phyloP scores from a whole-genome alignment of 306 rosid genomes.

The Spatholobus suberectus region DNA sequence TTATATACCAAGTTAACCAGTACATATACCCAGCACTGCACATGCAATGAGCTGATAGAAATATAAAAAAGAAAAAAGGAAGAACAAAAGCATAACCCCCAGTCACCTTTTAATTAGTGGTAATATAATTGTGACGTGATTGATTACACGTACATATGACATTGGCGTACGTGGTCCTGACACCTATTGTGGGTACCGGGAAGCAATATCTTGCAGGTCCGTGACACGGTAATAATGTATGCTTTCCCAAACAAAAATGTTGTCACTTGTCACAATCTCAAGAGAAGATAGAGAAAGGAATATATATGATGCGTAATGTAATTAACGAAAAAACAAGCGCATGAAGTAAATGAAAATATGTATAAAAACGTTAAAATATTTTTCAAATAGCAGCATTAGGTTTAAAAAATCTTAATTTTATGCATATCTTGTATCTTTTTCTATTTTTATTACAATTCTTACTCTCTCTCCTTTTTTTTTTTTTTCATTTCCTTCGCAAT shows the following conservation, averaged over 20 bases:
- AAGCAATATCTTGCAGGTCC: not conserved
- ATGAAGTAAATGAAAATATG: not conserved
- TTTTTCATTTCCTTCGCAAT: not conserved
- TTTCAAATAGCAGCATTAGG: not conserved
- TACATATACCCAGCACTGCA: not conserved
- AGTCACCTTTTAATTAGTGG: not conserved
- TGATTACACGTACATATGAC: constrained; percentile 5
- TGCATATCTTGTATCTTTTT: too few species aligned
- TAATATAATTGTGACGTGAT: constrained; percentile 4
- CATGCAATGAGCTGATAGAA: not conserved
- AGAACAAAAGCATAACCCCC: not conserved
- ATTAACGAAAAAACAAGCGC: not conserved
- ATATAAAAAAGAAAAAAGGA: not conserved
- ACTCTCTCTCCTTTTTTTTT: too few species aligned
- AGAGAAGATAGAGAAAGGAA: not conserved
- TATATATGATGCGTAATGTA: not conserved
- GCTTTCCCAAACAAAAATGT: not conserved
- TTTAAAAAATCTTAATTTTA: too few species aligned
- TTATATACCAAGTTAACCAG: too few species aligned
- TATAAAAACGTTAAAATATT: not conserved
- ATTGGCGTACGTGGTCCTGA: not conserved
- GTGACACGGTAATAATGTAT: not conserved
- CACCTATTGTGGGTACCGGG: not conserved
- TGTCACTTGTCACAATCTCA: not conserved
- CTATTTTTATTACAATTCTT: not conserved